phyloP scores from a whole-genome alignment of 2,329 filamentous ascomycete species.

The Claviceps humidiphila region DNA sequence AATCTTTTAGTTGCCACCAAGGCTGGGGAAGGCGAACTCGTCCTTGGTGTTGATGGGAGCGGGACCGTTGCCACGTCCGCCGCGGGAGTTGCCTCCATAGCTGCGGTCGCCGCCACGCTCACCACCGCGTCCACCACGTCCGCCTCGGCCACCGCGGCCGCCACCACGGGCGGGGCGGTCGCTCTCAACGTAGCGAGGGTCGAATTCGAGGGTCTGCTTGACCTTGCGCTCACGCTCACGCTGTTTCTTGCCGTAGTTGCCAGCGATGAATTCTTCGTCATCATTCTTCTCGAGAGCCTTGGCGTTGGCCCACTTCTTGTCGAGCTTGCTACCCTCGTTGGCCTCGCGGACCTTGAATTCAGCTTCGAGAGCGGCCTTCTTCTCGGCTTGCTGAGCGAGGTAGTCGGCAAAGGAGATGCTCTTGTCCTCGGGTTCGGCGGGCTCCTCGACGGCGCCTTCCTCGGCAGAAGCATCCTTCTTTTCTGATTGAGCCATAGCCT shows the following conservation, averaged over 20 bases:
- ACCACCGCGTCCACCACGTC: constrained; percentile 40
- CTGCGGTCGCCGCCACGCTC: constrained; percentile 36
- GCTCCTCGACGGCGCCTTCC: constrained; percentile 32
- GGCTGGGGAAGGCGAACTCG: constrained; percentile 46
- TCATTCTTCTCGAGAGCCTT: constrained; percentile 56
- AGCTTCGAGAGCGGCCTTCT: constrained; percentile 59
- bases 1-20: constrained; percentile 38
- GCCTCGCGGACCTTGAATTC: constrained; percentile 64
- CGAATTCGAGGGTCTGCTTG: constrained; percentile 82
- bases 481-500: constrained; percentile 76
- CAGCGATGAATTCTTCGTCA: constrained; percentile 66
- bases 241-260: constrained; percentile 60
- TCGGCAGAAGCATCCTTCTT: constrained; percentile 54
- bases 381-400: constrained; percentile 57
- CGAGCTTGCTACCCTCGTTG: constrained; percentile 78
- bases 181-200: constrained; percentile 67
- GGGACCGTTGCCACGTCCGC: constrained; percentile 21
- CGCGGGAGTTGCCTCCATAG: constrained; percentile 26
- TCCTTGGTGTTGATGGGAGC: constrained; percentile 43
- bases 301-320: constrained; percentile 88
- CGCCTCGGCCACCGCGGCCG: constrained; percentile 37
- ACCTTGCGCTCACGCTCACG: constrained; percentile 83
- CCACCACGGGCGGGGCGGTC: constrained; percentile 39
- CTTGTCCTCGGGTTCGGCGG: constrained; percentile 66
- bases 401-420: constrained; percentile 83